phyloP scores from a whole-genome alignment of 73 alveolate genomes.

The Paramecium caudatum region DNA sequence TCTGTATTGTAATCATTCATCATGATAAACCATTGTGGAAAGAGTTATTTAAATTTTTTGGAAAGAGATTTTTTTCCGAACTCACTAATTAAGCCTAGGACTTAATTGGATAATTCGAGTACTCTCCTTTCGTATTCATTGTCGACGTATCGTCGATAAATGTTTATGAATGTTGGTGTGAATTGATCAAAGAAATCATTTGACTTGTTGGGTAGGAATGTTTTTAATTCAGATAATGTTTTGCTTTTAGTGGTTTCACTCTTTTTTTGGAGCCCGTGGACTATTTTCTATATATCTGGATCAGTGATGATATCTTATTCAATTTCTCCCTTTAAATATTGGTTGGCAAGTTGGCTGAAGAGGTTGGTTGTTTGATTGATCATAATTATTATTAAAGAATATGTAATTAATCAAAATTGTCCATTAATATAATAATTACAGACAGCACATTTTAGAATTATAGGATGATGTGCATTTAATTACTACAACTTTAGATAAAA shows the following conservation, averaged over 20 bases:
- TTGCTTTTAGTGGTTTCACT: constrained; percentile 37
- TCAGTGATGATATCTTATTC: constrained; percentile 49
- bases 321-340: constrained; percentile 55
- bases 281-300: constrained; percentile 50
- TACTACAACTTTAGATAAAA: neutral
- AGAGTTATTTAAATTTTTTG: constrained; percentile 5
- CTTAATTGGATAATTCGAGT: constrained; percentile 17
- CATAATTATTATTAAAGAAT: constrained; percentile 9
- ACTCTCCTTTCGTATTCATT: constrained; percentile 57
- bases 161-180: constrained; percentile 49
- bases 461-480: too few species aligned
- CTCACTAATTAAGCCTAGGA: constrained; percentile 9
- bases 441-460: neutral
- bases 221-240: constrained; percentile 18
- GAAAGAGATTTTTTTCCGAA: constrained; percentile 34
- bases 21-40: constrained; percentile 67
- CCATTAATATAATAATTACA: neutral
- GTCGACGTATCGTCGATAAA: constrained; percentile 53
- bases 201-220: neutral
- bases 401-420: constrained; percentile 12
- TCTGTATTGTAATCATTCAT: constrained; percentile 61
- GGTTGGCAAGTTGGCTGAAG: constrained; percentile 45
- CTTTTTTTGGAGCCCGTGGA: constrained; percentile 54
- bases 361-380: constrained; percentile 53
- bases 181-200: constrained; percentile 5